phyloP scores from a whole-genome alignment of 129 eudicot species.

The Oenanthe sinensis region DNA sequence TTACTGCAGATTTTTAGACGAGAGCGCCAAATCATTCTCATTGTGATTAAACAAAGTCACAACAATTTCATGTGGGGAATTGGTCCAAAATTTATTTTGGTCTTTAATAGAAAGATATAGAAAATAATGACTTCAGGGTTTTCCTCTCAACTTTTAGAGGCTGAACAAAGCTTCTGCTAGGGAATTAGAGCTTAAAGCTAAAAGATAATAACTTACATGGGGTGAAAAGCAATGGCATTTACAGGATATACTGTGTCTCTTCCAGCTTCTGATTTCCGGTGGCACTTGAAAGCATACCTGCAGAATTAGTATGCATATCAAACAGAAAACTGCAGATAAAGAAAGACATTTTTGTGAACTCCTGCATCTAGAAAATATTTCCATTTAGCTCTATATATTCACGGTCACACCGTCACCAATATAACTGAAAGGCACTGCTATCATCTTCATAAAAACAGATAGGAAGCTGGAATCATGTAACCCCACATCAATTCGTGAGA shows the following conservation, averaged over 20 bases:
- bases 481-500: neutral
- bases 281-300: conserved; percentile 98
- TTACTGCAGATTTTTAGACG: neutral
- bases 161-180: no score
- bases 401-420: neutral
- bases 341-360: neutral
- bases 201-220: conserved; percentile 54
- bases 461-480: neutral
- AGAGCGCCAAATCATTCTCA: neutral
- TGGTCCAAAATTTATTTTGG: neutral
- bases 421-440: neutral
- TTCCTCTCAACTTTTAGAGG: neutral
- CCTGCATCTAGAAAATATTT: neutral
- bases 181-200: neutral
- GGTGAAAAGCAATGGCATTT: conserved; percentile 90
- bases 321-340: neutral
- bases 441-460: neutral
- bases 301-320: conserved; percentile 20
- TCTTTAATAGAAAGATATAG: neutral
- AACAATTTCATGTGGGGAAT: neutral
- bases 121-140: neutral
- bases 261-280: conserved; percentile 92
- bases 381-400: neutral
- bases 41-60: neutral
- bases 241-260: conserved; percentile 94